These are phyloP conservation scores for Litchi chinensis DNA, from an alignment of 345 rosid genomes.

Conservation along the genomic window DNA sequence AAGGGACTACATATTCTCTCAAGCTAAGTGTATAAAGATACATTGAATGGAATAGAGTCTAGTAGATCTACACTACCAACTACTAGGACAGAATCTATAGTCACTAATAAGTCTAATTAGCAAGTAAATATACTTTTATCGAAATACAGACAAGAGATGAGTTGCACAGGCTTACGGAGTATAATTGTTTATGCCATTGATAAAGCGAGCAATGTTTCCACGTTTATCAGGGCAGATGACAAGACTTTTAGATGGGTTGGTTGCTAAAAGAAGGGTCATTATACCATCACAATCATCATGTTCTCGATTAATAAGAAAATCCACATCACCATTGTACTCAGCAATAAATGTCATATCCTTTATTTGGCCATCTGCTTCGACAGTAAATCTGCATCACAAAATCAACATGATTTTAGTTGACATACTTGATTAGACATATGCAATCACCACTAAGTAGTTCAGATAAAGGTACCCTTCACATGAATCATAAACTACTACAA, in stretches of 20 bases:
- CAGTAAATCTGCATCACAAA: conserved; percentile 68
- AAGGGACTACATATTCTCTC: conserved; percentile 12
- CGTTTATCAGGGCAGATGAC: conserved; percentile 87
- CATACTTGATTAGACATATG: conserved; percentile 13
- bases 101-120: background rate
- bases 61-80: background rate
- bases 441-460: conserved; percentile 13
- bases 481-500: conserved; percentile 77
- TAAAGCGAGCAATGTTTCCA: conserved; percentile 89
- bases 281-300: conserved; percentile 86
- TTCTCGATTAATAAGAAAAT: conserved; percentile 74
- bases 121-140: background rate
- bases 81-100: conserved; percentile 1
- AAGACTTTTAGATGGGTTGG: conserved; percentile 63
- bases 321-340: conserved; percentile 94
- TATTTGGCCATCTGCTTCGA: conserved; percentile 78
- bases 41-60: background rate
- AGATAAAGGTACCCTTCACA: conserved; percentile 73
- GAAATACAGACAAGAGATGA: conserved; percentile 13
- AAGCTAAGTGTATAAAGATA: background rate
- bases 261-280: conserved; percentile 85
- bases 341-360: conserved; percentile 85
- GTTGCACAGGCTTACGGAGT: conserved; percentile 53
- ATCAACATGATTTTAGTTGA: conserved; percentile 18
- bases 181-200: conserved; percentile 90